A percentile compares a stretch with the other conserved stretches of the same genome.
These are phyloP conservation scores for Echria macrotheca DNA, from an alignment of 495 filamentous ascomycete species.

Conservation along the genomic window DNA sequence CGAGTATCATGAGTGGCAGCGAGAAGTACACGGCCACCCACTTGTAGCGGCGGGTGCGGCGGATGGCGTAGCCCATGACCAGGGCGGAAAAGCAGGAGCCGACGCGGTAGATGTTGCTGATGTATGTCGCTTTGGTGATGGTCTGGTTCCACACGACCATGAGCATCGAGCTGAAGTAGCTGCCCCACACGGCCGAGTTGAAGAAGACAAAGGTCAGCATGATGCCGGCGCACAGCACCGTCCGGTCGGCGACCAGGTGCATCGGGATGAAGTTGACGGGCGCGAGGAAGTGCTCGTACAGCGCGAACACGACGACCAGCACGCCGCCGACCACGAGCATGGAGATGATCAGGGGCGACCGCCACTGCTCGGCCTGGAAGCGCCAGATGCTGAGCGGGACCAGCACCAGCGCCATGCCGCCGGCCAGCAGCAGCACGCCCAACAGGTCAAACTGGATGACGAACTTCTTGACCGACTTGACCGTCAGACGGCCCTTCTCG, in stretches of 20 bases:
- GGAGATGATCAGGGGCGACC: slow-evolving; percentile 48
- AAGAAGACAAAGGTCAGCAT: slow-evolving; percentile 50
- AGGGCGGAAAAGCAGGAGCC: slow-evolving; percentile 58
- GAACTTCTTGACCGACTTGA: slow-evolving; percentile 43
- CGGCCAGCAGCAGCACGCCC: slow-evolving; percentile 53
- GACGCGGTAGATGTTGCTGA: slow-evolving; percentile 61
- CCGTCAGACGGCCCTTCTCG: slow-evolving; percentile 36
- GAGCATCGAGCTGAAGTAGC: slow-evolving; percentile 59
- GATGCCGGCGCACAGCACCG: slow-evolving; percentile 53
- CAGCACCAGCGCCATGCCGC: slow-evolving; percentile 57
- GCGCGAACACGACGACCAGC: slow-evolving; percentile 51
- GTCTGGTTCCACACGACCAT: slow-evolving; percentile 60
- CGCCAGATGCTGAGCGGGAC: slow-evolving; percentile 54
- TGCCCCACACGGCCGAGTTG: slow-evolving; percentile 59
- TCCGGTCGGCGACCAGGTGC: slow-evolving; percentile 53
- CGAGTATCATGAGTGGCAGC: slow-evolving; percentile 60
- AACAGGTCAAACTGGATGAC: slow-evolving; percentile 54
- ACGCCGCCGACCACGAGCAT: slow-evolving; percentile 54
- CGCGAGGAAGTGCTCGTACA: slow-evolving; percentile 53
- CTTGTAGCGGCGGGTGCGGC: slow-evolving; percentile 52
- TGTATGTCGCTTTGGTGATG: slow-evolving; percentile 55
- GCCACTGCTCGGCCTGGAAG: slow-evolving; percentile 41
- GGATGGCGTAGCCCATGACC: slow-evolving; percentile 50
- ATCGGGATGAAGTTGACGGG: slow-evolving; percentile 53
- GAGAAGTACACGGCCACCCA: slow-evolving; percentile 57